Evolutionary conservation across 139 green algal species (phyloP).

Genomic region (Spirogloea muscicola): DNA sequence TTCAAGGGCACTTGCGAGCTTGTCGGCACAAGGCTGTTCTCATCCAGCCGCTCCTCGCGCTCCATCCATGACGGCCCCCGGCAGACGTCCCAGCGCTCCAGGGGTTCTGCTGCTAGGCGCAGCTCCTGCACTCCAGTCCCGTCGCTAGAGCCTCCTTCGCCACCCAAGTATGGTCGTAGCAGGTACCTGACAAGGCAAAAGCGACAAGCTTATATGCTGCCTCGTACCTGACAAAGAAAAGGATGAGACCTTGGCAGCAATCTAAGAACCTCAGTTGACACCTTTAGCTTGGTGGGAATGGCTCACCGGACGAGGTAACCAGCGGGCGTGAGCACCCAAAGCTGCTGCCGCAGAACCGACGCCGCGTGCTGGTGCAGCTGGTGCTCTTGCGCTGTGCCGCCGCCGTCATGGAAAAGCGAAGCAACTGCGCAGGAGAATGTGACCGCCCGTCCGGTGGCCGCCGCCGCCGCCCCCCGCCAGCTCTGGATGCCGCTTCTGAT

Average conservation of each 20-base stretch:
- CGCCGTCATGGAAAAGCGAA: slow-evolving; percentile 23
- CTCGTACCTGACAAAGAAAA: too few relatives aligned
- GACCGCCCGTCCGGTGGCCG: neutral
- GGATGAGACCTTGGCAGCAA: too few relatives aligned
- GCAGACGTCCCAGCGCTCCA: slow-evolving; percentile 41
- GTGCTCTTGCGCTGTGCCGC: neutral
- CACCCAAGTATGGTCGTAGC: too few relatives aligned
- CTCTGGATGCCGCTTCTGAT: slow-evolving; percentile 25
- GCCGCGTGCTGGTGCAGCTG: neutral
- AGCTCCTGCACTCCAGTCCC: slow-evolving; percentile 17
- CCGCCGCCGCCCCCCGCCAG: slow-evolving; percentile 29
- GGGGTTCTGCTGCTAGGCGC: slow-evolving; percentile 12
- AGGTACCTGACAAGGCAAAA: too few relatives aligned
- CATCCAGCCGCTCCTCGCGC: slow-evolving; percentile 31
- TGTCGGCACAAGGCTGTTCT: too few relatives aligned
- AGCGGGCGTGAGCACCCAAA: slow-evolving; percentile 25
- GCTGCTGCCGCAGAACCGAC: slow-evolving; percentile 11
- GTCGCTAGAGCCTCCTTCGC: too few relatives aligned
- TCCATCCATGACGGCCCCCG: slow-evolving; percentile 23
- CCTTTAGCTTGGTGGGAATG: too few relatives aligned
- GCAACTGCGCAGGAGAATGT: slow-evolving; percentile 25
- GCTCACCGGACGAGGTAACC: slow-evolving; percentile 28
- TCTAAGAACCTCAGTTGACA: too few relatives aligned
- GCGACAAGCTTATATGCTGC: too few relatives aligned
- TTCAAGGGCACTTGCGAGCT: too few relatives aligned